Percentiles rank a stretch among this genome's conserved stretches.
phyloP scores from a whole-genome alignment of 1,284 basidiomycete genomes.

The Moniliella sp. region DNA sequence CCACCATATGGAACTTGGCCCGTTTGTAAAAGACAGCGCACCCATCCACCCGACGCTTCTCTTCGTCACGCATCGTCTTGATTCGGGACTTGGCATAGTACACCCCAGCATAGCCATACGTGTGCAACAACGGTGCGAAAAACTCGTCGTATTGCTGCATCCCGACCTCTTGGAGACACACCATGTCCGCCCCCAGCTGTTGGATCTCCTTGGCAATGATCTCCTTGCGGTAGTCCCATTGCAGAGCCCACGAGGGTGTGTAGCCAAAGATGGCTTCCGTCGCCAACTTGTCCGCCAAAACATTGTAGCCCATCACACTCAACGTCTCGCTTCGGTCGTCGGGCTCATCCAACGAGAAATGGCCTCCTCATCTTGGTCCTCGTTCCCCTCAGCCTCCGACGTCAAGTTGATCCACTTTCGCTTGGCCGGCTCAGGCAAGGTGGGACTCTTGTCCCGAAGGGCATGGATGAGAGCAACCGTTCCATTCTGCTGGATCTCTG shows the following conservation, averaged over 20 bases:
- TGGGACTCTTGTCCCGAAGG: constrained; percentile 65
- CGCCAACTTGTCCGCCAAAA: constrained; percentile 74
- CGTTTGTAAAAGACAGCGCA: constrained; percentile 90
- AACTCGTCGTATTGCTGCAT: constrained; percentile 79
- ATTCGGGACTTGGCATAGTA: constrained; percentile 84
- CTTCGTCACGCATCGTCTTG: constrained; percentile 72
- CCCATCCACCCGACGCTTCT: constrained; percentile 72
- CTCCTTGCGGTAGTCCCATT: constrained; percentile 82
- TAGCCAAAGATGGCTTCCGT: constrained; percentile 81
- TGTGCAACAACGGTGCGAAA: constrained; percentile 55
- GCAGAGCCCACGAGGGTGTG: constrained; percentile 81
- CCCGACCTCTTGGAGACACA: constrained; percentile 79
- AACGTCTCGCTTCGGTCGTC: constrained; percentile 42
- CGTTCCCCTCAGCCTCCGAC: too few relatives aligned
- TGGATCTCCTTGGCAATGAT: constrained; percentile 68
- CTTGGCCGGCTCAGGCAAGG: constrained; percentile 58
- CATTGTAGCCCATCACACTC: constrained; percentile 73
- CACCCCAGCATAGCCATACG: constrained; percentile 68
- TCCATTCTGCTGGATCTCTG: constrained; percentile 77
- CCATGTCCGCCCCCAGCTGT: constrained; percentile 62
- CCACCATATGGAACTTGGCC: constrained; percentile 65
- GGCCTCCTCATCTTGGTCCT: constrained; percentile 6
- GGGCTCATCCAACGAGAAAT: constrained; percentile 1
- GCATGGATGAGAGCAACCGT: constrained; percentile 65
- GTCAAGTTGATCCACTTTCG: constrained; percentile 60